These are phyloP conservation scores for Sarcomyxa edulis DNA, from an alignment of 768 basidiomycete genomes.

Conservation along the genomic window DNA sequence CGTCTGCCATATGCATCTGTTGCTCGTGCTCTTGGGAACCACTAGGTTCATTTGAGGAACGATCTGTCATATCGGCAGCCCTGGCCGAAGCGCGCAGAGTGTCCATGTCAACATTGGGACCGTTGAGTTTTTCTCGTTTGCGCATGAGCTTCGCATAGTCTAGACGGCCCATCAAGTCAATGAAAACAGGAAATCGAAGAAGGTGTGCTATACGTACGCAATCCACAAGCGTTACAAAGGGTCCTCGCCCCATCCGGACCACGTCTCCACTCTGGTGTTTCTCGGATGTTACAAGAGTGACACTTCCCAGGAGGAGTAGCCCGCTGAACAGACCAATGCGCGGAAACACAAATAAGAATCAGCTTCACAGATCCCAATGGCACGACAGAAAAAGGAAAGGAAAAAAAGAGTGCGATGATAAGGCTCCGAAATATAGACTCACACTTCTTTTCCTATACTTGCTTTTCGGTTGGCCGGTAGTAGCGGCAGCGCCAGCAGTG, in stretches of 20 bases:
- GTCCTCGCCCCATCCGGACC: slow-evolving; percentile 84
- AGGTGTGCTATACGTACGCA: slow-evolving; percentile 74
- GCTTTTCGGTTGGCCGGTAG: slow-evolving; percentile 57
- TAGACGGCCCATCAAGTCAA: slow-evolving; percentile 16
- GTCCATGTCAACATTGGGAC: slow-evolving; percentile 65
- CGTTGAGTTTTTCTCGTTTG: slow-evolving; percentile 63
- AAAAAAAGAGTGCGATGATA: slow-evolving; percentile 6
- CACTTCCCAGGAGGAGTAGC: slow-evolving; percentile 85
- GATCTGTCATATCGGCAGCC: slow-evolving; percentile 44
- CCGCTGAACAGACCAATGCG: slow-evolving; percentile 50
- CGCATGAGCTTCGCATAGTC: slow-evolving; percentile 84
- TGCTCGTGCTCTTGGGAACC: not conserved
- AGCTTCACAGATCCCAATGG: not conserved
- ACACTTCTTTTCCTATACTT: slow-evolving; percentile 86
- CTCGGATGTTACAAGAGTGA: slow-evolving; percentile 82
- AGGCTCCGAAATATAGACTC: slow-evolving; percentile 27
- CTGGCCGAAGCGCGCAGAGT: slow-evolving; percentile 68
- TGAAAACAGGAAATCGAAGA: slow-evolving; percentile 7
- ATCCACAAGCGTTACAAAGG: slow-evolving; percentile 79
- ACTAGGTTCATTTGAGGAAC: slow-evolving; percentile 18
- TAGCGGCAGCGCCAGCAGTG: slow-evolving; percentile 46
- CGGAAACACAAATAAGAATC: not conserved
- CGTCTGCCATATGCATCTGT: slow-evolving; percentile 20
- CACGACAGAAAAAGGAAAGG: slow-evolving; percentile 5
- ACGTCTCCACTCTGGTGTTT: slow-evolving; percentile 86